Evolutionary conservation across 768 basidiomycete species (phyloP).

Genomic region (Rhodosporidiobolus odoratus): DNA sequence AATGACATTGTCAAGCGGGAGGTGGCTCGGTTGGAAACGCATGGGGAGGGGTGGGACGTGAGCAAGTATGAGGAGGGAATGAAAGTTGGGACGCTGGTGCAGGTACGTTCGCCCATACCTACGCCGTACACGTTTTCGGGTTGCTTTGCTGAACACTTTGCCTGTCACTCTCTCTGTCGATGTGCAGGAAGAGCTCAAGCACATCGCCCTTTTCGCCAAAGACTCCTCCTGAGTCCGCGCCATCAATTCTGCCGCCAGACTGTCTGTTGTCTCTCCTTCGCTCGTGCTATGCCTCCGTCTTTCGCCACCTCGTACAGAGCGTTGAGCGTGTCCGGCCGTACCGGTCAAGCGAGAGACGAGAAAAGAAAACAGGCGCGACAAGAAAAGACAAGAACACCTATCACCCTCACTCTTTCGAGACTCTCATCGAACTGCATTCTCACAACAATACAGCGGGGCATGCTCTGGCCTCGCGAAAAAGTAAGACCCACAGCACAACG

Average conservation of each 20-base stretch:
- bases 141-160: conserved; percentile 5
- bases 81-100: conserved; percentile 85
- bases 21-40: conserved; percentile 48
- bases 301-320: too few species aligned
- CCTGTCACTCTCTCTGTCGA: background rate
- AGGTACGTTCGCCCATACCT: conserved; percentile 55
- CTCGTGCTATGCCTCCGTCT: background rate
- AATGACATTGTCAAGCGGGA: conserved; percentile 53
- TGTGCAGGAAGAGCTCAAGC: conserved; percentile 62
- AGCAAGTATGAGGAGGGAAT: conserved; percentile 57
- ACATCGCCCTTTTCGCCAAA: conserved; percentile 58
- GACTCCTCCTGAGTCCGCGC: background rate
- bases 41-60: conserved; percentile 47
- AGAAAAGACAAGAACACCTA: too few species aligned
- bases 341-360: too few species aligned
- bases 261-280: background rate
- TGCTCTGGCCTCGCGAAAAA: too few species aligned
- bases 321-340: too few species aligned
- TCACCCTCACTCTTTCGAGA: too few species aligned
- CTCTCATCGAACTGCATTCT: too few species aligned
- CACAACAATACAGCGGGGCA: too few species aligned
- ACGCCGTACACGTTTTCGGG: background rate
- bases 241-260: background rate
- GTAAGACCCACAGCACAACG: too few species aligned
- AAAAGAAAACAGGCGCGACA: too few species aligned